phyloP scores from a whole-genome alignment of 306 rosid species.

The Castanopsis chinensis region DNA sequence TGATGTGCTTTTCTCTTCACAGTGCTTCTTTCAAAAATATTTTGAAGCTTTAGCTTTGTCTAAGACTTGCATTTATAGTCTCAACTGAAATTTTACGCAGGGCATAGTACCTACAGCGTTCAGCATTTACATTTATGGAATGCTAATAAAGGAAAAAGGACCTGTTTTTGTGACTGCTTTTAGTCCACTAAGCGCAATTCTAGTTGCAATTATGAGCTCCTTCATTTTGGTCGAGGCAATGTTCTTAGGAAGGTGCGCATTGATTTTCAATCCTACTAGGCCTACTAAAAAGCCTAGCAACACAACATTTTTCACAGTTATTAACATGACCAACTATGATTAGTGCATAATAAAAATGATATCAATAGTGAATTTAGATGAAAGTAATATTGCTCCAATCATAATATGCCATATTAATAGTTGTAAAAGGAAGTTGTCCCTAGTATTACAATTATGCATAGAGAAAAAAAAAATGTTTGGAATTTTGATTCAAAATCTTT shows the following conservation, averaged over 20 bases:
- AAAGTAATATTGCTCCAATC: no score
- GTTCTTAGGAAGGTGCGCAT: conserved; percentile 43
- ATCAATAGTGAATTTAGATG: no score
- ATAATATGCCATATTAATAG: no score
- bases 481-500: no score
- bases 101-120: conserved; percentile 47
- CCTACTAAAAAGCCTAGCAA: no score
- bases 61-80: not conserved
- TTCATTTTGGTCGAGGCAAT: conserved; percentile 35
- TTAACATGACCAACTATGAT: no score
- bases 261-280: not conserved
- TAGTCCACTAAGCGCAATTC: conserved; percentile 42
- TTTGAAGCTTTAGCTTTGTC: not conserved
- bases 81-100: conserved; percentile 22
- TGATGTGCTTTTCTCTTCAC: not conserved
- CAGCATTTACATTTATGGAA: conserved; percentile 38
- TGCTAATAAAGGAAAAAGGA: conserved; percentile 44
- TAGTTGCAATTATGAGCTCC: conserved; percentile 45
- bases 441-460: no score
- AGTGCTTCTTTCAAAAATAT: not conserved
- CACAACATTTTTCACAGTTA: no score
- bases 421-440: no score
- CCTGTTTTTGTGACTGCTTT: conserved; percentile 54
- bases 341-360: no score
- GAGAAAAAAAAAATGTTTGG: no score